Percentiles rank a stretch among this genome's conserved stretches.
Conservation (phyloP, 352 stramenopile genomes). For the Globisporangium mamillatum region DNA sequence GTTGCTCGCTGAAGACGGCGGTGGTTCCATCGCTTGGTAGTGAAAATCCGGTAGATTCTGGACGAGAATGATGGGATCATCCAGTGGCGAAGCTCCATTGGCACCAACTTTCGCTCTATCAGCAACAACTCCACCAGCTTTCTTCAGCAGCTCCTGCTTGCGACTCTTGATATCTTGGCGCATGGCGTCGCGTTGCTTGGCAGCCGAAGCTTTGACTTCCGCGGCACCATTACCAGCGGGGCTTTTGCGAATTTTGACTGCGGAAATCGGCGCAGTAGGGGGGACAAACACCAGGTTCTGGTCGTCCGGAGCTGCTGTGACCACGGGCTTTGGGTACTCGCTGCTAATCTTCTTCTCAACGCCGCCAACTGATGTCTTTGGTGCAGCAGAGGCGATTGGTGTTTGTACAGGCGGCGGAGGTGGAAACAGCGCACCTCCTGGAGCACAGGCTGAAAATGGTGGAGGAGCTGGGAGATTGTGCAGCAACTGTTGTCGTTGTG, state of each 20-base stretch:
- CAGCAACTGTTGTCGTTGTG: slow-evolving; percentile 38
- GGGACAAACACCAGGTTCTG: slow-evolving; percentile 10
- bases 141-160: slow-evolving; percentile 38
- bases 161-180: slow-evolving; percentile 35
- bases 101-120: not conserved
- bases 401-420: slow-evolving; percentile 18
- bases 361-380: not conserved
- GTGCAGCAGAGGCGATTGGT: slow-evolving; percentile 12
- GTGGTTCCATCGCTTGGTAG: not conserved
- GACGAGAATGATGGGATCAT: slow-evolving; percentile 72
- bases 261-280: not conserved
- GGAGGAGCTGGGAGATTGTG: slow-evolving; percentile 20
- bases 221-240: not conserved
- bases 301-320: not conserved
- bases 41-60: slow-evolving; percentile 53
- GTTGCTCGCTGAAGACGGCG: not conserved
- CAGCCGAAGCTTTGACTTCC: slow-evolving; percentile 12
- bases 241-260: slow-evolving; percentile 2
- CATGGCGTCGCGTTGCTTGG: slow-evolving; percentile 22
- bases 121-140: not conserved
- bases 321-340: slow-evolving; percentile 18
- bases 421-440: not conserved
- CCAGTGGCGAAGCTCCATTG: slow-evolving; percentile 28
- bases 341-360: not conserved
- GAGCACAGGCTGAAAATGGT: slow-evolving; percentile 8